A percentile compares a stretch with the other conserved stretches of the same genome.
Conservation (phyloP, 768 basidiomycete genomes). For the Cystobasidium tubakii region DNA sequence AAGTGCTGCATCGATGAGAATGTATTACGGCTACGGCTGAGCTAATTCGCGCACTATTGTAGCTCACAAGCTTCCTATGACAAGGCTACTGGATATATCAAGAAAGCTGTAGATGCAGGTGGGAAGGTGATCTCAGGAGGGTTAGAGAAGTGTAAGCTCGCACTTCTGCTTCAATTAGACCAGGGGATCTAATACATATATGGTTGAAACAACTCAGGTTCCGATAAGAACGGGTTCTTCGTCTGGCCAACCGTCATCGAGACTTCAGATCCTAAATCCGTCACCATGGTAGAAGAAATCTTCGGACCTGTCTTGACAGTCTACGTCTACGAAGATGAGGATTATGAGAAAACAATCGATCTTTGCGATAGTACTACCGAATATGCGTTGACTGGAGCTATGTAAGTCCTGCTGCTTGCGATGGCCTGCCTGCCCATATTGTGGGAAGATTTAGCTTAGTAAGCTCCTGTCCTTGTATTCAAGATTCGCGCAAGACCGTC, state of each 20-base stretch:
- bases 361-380: constrained; percentile 76
- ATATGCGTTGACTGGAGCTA: constrained; percentile 91
- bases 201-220: too few relatives aligned
- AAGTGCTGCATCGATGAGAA: background rate
- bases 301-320: constrained; percentile 94
- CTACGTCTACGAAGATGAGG: constrained; percentile 78
- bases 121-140: constrained; percentile 85
- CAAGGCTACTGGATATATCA: constrained; percentile 72
- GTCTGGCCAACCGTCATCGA: constrained; percentile 89
- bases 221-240: constrained; percentile 84
- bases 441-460: too few relatives aligned
- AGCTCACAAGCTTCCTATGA: constrained; percentile 84
- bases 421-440: background rate
- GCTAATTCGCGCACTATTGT: too few relatives aligned
- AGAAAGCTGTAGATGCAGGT: constrained; percentile 80
- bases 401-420: constrained; percentile 53
- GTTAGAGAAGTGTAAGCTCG: constrained; percentile 41
- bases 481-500: constrained; percentile 30
- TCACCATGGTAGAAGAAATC: constrained; percentile 91
- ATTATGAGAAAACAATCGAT: constrained; percentile 79
- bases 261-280: constrained; percentile 77
- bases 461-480: background rate
- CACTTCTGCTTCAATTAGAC: too few relatives aligned
- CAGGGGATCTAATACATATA: too few relatives aligned
- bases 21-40: too few relatives aligned